Evolutionary conservation across 2,329 filamentous ascomycete genomes (phyloP), one percentile per base, ranked within the genome.

Genomic region (Pseudogymnoascus sp.): DNA sequence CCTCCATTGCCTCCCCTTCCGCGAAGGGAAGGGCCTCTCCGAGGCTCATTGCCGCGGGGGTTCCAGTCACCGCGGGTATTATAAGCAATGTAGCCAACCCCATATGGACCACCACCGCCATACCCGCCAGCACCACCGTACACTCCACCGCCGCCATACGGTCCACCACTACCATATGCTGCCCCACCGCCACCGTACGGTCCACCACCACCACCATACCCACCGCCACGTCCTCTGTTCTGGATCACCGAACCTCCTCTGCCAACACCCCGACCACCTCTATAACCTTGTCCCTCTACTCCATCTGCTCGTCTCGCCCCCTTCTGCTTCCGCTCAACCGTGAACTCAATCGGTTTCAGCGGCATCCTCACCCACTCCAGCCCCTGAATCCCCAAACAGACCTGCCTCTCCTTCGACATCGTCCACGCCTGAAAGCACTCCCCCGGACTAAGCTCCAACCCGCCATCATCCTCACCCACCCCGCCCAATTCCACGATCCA

Each of bases 391-490:
- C 82, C 84, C 3, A 85, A 69, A 6, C 78, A 77, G 50, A 81
- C 77, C 69, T 87, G 82, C 62, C 85, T 83, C 31, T 83, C 82
- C 1, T 79, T 76, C 0, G 80, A 77, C 0, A 90, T 78, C 5
- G 85, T 87, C 81, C 86, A 91, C 0, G 84, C 79, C 70, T 92
- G 90, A 69, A 90, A 92, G 1, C 91, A 75, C 44, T 89, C 77
- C 4, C 67, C 66, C 1, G 67, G 64, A 50, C 40, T 42, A 53
- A 40, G 59, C 63, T 50, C 37, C 10, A 66, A 70, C n/a, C 37
- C 35, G 16, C 23, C 16, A 59, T 62, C 61, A 33, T 60, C 62
- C 65, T 74, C 61, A 0, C 75, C 75, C 0, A 91, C 73, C 0
- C 76, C 72, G 1, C 80, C 77, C 25, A 91, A 71, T 71, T 93